Evolutionary conservation across 2,329 filamentous ascomycete species (phyloP), one percentile per base, ranked within the genome.

Genomic region (Trichoderma guizhouense): DNA sequence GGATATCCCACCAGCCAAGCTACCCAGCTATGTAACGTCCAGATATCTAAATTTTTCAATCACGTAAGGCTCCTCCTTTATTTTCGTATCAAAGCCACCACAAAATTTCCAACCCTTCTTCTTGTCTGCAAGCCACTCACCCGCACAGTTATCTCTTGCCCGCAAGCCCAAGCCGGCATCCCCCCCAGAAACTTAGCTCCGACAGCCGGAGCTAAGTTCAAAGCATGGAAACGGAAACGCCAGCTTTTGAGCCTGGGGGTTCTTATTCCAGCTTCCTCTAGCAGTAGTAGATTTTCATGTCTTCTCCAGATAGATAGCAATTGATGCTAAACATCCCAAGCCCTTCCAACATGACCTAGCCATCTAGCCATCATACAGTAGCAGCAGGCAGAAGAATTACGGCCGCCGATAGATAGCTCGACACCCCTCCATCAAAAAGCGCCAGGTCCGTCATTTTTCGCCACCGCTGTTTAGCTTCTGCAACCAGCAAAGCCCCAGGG

Each of bases 131-230:
- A 68, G 66, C 66, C 66, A 69, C 66, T 61, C 67, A 36, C 15
- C 67, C 55, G 57, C 58, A 69, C 67, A 62, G 67, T 69, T 61
- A 69, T 69, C 67, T 68, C 34, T 65, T 36, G 14, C 39, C 32
- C 64, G 14, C 39, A 32, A 26, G 32, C 32, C 32, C 32, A 34
- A 34, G 32, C 32, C 32, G 11, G 11, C 8, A n/a, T n/a, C 11
- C 43, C 21, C 7, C 12, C 39, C 43, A 7, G 11, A 53, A 24
- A 53, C 43, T 2, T 51, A n/a, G 43, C 43, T 21, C 43, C n/a
- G 43, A 51, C 39, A 43, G 39, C 39, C 39, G 39, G 39, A 7
- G 39, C 39, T 43, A 51, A 51, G 43, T 21, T 3, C 9, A 51
- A 21, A 51, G 43, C 43, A n/a, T n/a, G 43, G 43, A 47, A 36